These are phyloP conservation scores for Dimargaris cristalligena DNA, from an alignment of 192 early-diverging fungal species.

Conservation along the genomic window DNA sequence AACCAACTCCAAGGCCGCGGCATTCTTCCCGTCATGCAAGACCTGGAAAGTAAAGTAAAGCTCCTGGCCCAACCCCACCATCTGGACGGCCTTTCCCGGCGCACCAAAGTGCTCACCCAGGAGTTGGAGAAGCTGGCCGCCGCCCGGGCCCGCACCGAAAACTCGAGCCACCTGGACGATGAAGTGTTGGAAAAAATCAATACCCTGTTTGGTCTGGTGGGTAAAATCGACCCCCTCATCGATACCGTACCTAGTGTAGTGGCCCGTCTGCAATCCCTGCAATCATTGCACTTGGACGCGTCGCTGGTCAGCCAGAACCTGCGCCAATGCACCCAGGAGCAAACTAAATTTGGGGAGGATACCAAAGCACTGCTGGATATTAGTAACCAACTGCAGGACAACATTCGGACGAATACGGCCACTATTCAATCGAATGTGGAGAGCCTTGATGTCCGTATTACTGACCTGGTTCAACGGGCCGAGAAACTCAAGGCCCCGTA, in stretches of 20 bases:
- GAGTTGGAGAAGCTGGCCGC: conserved; percentile 44
- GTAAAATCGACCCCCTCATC: conserved; percentile 61
- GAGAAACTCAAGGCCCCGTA: not conserved
- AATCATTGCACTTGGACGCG: conserved; percentile 66
- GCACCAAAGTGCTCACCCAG: conserved; percentile 39
- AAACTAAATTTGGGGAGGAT: conserved; percentile 46
- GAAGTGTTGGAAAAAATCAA: conserved; percentile 29
- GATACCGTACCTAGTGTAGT: conserved; percentile 63
- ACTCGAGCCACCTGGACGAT: not conserved
- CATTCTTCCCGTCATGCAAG: conserved; percentile 33
- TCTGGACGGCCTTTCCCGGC: conserved; percentile 39
- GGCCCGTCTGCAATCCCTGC: conserved; percentile 56
- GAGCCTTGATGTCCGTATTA: conserved; percentile 44
- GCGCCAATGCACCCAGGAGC: conserved; percentile 50
- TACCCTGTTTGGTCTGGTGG: conserved; percentile 46
- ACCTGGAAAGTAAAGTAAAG: conserved; percentile 50
- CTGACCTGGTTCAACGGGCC: conserved; percentile 41
- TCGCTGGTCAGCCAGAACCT: conserved; percentile 58
- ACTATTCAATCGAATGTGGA: conserved; percentile 46
- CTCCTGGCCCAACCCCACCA: conserved; percentile 56
- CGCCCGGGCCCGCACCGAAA: not conserved
- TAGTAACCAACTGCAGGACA: conserved; percentile 29
- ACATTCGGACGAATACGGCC: conserved; percentile 38
- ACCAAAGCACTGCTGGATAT: conserved; percentile 42
- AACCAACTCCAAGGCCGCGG: not conserved